Percentiles rank a stretch among this genome's conserved stretches.
Evolutionary conservation across 2,329 filamentous ascomycete species (phyloP).

Genomic region (Dendryphion nanum): DNA sequence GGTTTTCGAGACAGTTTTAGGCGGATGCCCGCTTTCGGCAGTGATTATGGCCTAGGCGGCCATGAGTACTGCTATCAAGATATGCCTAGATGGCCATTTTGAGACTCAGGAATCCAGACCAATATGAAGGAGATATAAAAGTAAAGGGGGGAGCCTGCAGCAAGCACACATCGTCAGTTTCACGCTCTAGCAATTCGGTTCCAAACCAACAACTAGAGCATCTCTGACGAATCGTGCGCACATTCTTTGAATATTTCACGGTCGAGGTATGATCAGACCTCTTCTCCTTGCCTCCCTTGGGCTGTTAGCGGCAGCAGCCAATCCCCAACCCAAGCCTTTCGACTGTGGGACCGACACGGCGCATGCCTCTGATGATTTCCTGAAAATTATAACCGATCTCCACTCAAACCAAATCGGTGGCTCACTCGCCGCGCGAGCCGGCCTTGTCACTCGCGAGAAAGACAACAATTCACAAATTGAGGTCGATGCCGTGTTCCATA

Average conservation of each 20-base stretch:
- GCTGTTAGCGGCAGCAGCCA: conserved; percentile 14
- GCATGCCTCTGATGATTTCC: conserved; percentile 40
- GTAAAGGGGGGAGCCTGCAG: no score
- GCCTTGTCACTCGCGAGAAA: conserved; percentile 16
- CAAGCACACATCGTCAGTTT: neutral
- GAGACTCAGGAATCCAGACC: conserved; percentile 35
- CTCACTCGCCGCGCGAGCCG: conserved; percentile 28
- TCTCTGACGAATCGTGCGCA: neutral
- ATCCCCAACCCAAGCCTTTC: conserved; percentile 34
- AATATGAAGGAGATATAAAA: conserved; percentile 26
- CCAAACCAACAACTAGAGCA: neutral
- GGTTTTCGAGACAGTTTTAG: conserved; percentile 21
- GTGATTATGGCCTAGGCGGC: conserved; percentile 11
- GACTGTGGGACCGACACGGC: conserved; percentile 42
- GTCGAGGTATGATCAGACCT: conserved; percentile 21
- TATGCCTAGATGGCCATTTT: conserved; percentile 25
- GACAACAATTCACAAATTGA: conserved; percentile 30
- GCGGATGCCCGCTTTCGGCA: conserved; percentile 23
- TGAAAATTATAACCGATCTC: conserved; percentile 37
- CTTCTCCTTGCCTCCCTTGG: conserved; percentile 35
- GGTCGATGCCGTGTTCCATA: conserved; percentile 47
- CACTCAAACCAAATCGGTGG: conserved; percentile 25
- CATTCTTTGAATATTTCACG: conserved; percentile 19
- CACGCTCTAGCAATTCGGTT: neutral
- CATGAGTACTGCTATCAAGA: conserved; percentile 18